Evolutionary conservation across 306 rosid genomes (phyloP).

Genomic region (Gillenia trifoliata): DNA sequence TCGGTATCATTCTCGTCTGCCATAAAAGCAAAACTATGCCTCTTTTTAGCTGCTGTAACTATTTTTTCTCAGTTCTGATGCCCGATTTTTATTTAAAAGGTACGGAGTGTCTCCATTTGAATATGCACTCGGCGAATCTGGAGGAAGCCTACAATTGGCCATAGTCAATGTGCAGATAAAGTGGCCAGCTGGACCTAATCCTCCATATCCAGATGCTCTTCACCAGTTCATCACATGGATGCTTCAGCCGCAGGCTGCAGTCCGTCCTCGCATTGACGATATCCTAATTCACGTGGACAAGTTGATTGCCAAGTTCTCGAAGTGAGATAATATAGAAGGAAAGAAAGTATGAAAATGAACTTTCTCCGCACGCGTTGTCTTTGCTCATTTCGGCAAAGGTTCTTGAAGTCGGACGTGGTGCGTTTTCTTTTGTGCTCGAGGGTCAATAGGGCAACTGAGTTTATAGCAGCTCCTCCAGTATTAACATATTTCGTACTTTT

Average conservation of each 20-base stretch:
- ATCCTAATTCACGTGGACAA: constrained; percentile 90
- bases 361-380: neutral
- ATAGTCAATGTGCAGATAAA: constrained; percentile 79
- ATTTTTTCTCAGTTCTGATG: constrained; percentile 13
- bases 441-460: constrained; percentile 30
- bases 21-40: neutral
- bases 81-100: constrained; percentile 39
- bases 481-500: constrained; percentile 19
- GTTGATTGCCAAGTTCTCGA: constrained; percentile 82
- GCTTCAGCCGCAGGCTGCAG: constrained; percentile 91
- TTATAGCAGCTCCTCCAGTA: constrained; percentile 33
- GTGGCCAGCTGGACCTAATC: constrained; percentile 85
- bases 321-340: constrained; percentile 32
- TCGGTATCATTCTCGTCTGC: neutral
- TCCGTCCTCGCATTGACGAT: constrained; percentile 85
- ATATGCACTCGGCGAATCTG: constrained; percentile 95
- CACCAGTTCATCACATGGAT: constrained; percentile 95
- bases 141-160: constrained; percentile 97
- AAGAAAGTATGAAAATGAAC: constrained; percentile 5
- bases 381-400: constrained; percentile 16
- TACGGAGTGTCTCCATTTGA: constrained; percentile 96
- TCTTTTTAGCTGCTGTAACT: constrained; percentile 8
- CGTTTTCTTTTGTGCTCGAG: constrained; percentile 10
- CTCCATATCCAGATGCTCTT: constrained; percentile 88
- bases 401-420: constrained; percentile 1